phyloP scores from a whole-genome alignment of 768 basidiomycete species.

The Rhodotorula diobovata region DNA sequence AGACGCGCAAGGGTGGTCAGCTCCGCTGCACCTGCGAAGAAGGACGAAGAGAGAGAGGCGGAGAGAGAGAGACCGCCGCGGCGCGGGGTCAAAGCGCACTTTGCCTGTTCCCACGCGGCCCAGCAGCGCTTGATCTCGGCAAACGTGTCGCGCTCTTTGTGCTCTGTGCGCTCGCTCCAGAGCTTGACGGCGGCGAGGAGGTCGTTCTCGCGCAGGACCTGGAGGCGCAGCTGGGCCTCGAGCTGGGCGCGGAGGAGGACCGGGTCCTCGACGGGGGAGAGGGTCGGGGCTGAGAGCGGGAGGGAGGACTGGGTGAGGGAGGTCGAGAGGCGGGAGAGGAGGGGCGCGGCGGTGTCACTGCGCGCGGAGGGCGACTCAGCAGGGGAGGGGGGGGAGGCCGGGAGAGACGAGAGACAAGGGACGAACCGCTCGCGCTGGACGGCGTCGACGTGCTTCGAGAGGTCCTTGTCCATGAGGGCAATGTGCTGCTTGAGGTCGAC shows the following conservation, averaged over 20 bases:
- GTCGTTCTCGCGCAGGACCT: slow-evolving; percentile 30
- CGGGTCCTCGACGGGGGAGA: slow-evolving; percentile 28
- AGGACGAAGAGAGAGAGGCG: background rate
- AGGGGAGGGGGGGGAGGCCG: background rate
- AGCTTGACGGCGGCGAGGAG: slow-evolving; percentile 13
- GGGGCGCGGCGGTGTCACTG: slow-evolving; percentile 24
- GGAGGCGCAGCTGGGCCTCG: slow-evolving; percentile 25
- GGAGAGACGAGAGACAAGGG: background rate
- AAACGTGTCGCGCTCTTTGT: slow-evolving; percentile 20
- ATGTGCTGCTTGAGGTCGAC: slow-evolving; percentile 19
- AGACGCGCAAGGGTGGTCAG: no score
- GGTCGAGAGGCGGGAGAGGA: slow-evolving; percentile 14
- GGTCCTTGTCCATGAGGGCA: slow-evolving; percentile 21
- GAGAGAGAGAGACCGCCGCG: no score
- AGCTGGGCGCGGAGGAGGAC: slow-evolving; percentile 25
- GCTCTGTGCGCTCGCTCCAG: slow-evolving; percentile 21
- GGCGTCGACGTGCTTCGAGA: slow-evolving; percentile 18
- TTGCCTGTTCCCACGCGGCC: slow-evolving; percentile 25
- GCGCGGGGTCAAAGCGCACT: slow-evolving; percentile 14
- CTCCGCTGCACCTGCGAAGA: background rate
- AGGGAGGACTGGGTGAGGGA: background rate
- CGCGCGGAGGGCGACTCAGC: background rate
- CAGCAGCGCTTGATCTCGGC: slow-evolving; percentile 14
- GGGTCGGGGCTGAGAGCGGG: slow-evolving; percentile 1
- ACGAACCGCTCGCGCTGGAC: slow-evolving; percentile 23